These are phyloP conservation scores for Phragmites australis DNA, from an alignment of 176 grass and related monocot genomes.

Conservation along the genomic window DNA sequence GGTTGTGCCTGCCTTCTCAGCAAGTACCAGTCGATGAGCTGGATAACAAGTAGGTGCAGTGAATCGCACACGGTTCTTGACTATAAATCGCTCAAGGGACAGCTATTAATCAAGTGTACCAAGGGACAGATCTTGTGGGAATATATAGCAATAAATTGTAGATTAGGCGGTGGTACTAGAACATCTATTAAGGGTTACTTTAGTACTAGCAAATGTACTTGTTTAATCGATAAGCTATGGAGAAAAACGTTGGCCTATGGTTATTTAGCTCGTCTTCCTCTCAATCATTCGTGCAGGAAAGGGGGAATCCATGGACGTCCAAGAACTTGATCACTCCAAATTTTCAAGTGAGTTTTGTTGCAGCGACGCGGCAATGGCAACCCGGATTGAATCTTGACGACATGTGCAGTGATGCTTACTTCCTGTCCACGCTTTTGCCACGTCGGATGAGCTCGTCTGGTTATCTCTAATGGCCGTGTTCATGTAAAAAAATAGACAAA, in stretches of 20 bases:
- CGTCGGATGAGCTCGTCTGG: neutral
- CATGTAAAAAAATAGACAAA: constrained; percentile 3
- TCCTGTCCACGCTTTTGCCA: neutral
- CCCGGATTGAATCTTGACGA: neutral
- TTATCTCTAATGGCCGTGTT: neutral
- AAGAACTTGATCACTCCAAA: neutral
- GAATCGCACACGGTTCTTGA: constrained; percentile 46
- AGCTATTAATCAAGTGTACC: constrained; percentile 31
- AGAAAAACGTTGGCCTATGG: constrained; percentile 22
- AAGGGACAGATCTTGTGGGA: constrained; percentile 50
- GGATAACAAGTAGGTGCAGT: constrained; percentile 35
- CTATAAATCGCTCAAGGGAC: constrained; percentile 28
- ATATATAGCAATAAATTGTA: constrained; percentile 47
- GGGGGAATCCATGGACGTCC: constrained; percentile 41
- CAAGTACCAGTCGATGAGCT: constrained; percentile 33
- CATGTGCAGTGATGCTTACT: neutral
- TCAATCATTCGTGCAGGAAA: constrained; percentile 49
- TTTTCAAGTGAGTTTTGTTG: neutral
- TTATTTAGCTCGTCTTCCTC: constrained; percentile 34
- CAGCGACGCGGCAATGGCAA: neutral
- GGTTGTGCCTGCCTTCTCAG: neutral
- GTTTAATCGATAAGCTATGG: constrained; percentile 48
- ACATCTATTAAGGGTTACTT: constrained; percentile 36
- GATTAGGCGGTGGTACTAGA: constrained; percentile 31
- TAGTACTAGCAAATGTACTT: constrained; percentile 46